Evolutionary conservation across 2,329 filamentous ascomycete genomes (phyloP).

Genomic region (Monilinia laxa): DNA sequence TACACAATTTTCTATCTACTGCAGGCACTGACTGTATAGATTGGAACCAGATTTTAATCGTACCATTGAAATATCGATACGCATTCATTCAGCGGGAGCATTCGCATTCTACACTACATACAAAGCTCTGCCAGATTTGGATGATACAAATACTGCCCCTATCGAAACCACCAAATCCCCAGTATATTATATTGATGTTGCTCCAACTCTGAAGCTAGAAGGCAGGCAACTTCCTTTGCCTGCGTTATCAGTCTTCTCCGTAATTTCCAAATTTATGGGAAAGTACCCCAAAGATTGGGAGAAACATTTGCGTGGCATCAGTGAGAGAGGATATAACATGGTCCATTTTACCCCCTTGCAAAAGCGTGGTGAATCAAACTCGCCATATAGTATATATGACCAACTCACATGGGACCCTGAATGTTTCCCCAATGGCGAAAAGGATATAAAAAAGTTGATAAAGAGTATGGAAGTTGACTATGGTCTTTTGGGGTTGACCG

Average conservation of each 20-base stretch:
- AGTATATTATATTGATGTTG: constrained; percentile 90
- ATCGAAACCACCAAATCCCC: constrained; percentile 65
- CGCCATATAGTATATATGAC: constrained; percentile 94
- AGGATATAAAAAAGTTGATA: constrained; percentile 75
- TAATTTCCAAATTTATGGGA: constrained; percentile 98
- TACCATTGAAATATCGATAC: constrained; percentile 84
- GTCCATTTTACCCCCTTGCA: constrained; percentile 96
- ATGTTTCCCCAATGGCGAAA: constrained; percentile 81
- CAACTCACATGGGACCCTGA: constrained; percentile 82
- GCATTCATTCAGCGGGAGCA: constrained; percentile 77
- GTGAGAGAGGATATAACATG: constrained; percentile 95
- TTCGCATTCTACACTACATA: constrained; percentile 96
- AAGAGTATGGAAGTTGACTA: constrained; percentile 80
- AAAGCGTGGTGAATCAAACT: constrained; percentile 85
- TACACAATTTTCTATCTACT: constrained; percentile 6
- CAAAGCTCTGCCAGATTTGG: constrained; percentile 74
- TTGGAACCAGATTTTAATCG: constrained; percentile 90
- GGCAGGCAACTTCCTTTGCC: constrained; percentile 75
- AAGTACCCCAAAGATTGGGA: constrained; percentile 89
- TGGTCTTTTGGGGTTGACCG: constrained; percentile 82
- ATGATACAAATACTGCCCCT: constrained; percentile 49
- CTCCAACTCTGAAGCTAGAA: constrained; percentile 74
- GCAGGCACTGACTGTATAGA: constrained; percentile 47
- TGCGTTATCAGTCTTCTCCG: constrained; percentile 86
- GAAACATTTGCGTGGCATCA: constrained; percentile 82